Base-by-base conservation (phyloP, 495 filamentous ascomycete species). In the Talaromyces borbonicus region DNA sequence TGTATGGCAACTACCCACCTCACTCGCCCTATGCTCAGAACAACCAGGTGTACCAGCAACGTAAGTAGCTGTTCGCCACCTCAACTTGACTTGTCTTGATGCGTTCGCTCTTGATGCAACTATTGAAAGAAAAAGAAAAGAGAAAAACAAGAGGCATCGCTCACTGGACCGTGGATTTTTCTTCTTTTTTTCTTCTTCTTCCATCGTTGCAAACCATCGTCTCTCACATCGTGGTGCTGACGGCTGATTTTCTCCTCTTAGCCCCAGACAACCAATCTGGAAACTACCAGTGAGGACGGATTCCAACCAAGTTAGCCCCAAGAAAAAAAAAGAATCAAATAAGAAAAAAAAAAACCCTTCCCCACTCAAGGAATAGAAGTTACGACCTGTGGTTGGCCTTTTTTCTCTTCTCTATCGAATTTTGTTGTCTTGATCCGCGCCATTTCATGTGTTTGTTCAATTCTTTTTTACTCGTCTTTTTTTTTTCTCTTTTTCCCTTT, bases 31-130 rank as follows among this genome's bases (percentile, higher is more conserved):
- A 89, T 58, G 81, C 71, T 53, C 68, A 80, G 69, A 67, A 69
- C 68, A 68, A 79, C 66, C 74, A 80, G 65, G 83, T 90, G 72
- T 92, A 90, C 63, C 80, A 72, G 60, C 82, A 84, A 70, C 79
- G 84, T 81, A 71, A 81, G 63, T 68, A 56, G 56, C 47, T 49
- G 47, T 18, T 41, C 38, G 38, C 38, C 38, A 41, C 43, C 26
- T 26, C 47, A 26, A 43, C 29, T 35, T 42, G 27, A 46, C 18
- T 7, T 30, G 14, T 42, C 20, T 9, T 49, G 25, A 33, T 24
- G 26, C 24, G 27, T 35, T 49, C 47, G 47, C 47, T 39, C 43
- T 49, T 24, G 47, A 49, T 32, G 11, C 26, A n/a, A 18, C 31
- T 32, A 31, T 31, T n/a, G n/a, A n/a, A n/a, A n/a, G n/a, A n/a